phyloP scores from a whole-genome alignment of 495 filamentous ascomycete genomes.

The Geopyxis carbonaria region DNA sequence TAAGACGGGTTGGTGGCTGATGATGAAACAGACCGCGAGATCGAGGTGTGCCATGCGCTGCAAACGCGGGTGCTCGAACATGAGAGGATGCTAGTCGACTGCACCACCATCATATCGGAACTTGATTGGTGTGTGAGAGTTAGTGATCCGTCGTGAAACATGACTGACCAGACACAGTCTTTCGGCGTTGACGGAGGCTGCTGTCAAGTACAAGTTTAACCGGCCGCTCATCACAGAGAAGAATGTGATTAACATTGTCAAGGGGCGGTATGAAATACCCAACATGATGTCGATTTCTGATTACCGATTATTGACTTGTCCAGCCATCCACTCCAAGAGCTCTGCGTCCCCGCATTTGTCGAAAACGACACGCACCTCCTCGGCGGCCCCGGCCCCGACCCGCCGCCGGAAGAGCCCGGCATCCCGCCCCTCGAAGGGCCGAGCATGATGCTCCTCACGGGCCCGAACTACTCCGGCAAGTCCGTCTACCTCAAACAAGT shows the following conservation, averaged over 20 bases:
- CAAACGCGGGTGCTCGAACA: slow-evolving; percentile 54
- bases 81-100: slow-evolving; percentile 45
- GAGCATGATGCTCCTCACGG: slow-evolving; percentile 71
- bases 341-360: slow-evolving; percentile 71
- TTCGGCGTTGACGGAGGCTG: slow-evolving; percentile 63
- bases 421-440: slow-evolving; percentile 27
- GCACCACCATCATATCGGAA: slow-evolving; percentile 68
- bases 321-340: slow-evolving; percentile 75
- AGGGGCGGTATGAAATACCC: slow-evolving; percentile 43
- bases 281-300: too few relatives aligned
- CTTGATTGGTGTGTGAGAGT: slow-evolving; percentile 44
- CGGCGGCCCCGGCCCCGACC: slow-evolving; percentile 35
- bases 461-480: slow-evolving; percentile 92
- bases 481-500: slow-evolving; percentile 92
- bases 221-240: slow-evolving; percentile 51
- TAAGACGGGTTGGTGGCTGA: not conserved
- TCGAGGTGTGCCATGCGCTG: slow-evolving; percentile 71
- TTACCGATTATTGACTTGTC: too few relatives aligned
- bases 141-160: not conserved
- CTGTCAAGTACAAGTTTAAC: slow-evolving; percentile 52
- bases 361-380: slow-evolving; percentile 58
- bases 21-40: slow-evolving; percentile 56
- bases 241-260: slow-evolving; percentile 61
- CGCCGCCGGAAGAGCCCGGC: not conserved
- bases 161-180: slow-evolving; percentile 34